Conservation (phyloP, 1,284 basidiomycete species). For the Gomphus sp. region DNA sequence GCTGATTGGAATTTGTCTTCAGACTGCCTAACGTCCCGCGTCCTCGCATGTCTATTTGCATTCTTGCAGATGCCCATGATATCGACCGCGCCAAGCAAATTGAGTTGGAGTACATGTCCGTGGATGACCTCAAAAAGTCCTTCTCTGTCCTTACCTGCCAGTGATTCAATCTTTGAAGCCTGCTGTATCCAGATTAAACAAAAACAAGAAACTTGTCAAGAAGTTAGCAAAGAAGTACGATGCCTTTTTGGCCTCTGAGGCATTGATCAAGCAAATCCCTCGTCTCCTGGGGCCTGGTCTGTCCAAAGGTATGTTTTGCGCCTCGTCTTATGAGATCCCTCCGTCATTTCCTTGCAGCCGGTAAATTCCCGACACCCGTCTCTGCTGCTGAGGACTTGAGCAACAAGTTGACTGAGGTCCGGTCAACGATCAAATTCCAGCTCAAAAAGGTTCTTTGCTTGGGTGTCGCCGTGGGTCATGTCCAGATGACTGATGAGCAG, state of each 20-base stretch:
- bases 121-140: constrained; percentile 99
- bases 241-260: constrained; percentile 96
- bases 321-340: background rate
- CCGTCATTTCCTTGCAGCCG: constrained; percentile 45
- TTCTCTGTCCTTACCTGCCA: background rate
- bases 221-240: constrained; percentile 99
- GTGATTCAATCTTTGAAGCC: background rate
- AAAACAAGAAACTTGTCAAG: constrained; percentile 99
- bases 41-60: constrained; percentile 98
- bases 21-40: constrained; percentile 96
- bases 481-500: constrained; percentile 97
- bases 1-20: constrained; percentile 6
- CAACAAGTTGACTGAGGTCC: constrained; percentile 93
- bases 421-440: constrained; percentile 99
- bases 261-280: constrained; percentile 99
- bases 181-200: constrained; percentile 69
- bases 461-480: constrained; percentile 96
- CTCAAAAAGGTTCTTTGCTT: constrained; percentile 99
- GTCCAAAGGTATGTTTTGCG: constrained; percentile 69
- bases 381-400: constrained; percentile 87
- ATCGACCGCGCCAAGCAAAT: constrained; percentile 99
- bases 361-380: constrained; percentile 98
- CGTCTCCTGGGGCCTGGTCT: constrained; percentile 99
- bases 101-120: constrained; percentile 97
- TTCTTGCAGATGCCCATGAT: constrained; percentile 98